These are phyloP conservation scores for Niveomyces coronatus DNA, from an alignment of 2,329 filamentous ascomycete species.

Conservation along the genomic window DNA sequence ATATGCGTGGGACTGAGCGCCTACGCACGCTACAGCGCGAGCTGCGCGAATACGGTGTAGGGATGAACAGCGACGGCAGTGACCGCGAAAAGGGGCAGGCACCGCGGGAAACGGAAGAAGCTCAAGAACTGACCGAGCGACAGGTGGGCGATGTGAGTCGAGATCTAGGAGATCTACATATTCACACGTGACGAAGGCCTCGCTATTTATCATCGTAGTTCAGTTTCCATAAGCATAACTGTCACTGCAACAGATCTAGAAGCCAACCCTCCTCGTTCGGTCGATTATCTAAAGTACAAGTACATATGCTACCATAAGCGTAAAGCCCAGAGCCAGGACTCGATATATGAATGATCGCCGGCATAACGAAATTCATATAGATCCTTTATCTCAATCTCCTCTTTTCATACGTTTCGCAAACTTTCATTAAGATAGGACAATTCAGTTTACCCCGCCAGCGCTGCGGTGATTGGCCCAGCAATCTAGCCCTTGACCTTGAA, in stretches of 20 bases:
- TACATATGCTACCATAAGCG: slow-evolving; percentile 11
- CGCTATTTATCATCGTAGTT: not conserved
- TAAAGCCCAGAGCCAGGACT: slow-evolving; percentile 2
- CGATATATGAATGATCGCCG: not conserved
- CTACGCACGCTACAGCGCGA: slow-evolving; percentile 31
- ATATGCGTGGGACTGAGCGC: slow-evolving; percentile 32
- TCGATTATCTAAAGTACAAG: slow-evolving; percentile 10
- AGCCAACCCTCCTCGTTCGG: not conserved
- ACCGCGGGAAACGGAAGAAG: slow-evolving; percentile 43
- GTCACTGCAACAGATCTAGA: not conserved
- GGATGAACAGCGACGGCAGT: slow-evolving; percentile 20
- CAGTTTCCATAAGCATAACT: too few relatives aligned
- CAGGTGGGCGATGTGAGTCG: slow-evolving; percentile 39
- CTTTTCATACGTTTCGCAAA: not conserved
- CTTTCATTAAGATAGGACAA: not conserved
- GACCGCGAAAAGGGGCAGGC: slow-evolving; percentile 33
- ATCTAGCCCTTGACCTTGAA: slow-evolving; percentile 66
- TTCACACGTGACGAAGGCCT: not conserved
- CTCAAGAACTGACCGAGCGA: slow-evolving; percentile 38
- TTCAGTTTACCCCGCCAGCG: not conserved
- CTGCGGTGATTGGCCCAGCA: not conserved
- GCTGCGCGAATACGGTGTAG: slow-evolving; percentile 38
- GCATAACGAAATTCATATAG: not conserved
- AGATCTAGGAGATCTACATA: slow-evolving; percentile 32
- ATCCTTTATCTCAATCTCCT: not conserved